A percentile compares a stretch with the other conserved stretches of the same genome.
phyloP scores from a whole-genome alignment of 331 rosid species.

The Rhamnella rubrinervis region DNA sequence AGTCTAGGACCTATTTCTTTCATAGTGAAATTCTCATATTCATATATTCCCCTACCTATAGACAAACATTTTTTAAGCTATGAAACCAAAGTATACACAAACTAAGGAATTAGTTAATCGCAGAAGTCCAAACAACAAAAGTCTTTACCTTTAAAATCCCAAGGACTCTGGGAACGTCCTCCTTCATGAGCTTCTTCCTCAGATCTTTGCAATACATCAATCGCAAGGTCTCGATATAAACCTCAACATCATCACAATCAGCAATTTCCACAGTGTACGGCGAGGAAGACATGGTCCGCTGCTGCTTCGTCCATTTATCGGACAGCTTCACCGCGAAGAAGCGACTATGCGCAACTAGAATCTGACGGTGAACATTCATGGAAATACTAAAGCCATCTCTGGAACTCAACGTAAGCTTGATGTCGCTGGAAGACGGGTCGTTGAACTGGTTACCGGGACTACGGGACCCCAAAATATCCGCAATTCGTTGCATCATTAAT shows the following conservation, averaged over 20 bases:
- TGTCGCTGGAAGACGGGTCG: conserved; percentile 62
- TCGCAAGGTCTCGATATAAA: conserved; percentile 77
- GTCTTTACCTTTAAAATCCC: conserved; percentile 70
- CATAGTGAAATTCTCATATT: conserved; percentile 3
- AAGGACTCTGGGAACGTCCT: conserved; percentile 75
- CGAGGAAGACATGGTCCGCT: conserved; percentile 31
- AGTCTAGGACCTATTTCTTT: background rate
- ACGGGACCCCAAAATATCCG: conserved; percentile 55
- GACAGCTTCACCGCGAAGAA: conserved; percentile 74
- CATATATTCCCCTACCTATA: conserved; percentile 17
- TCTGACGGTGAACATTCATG: conserved; percentile 71
- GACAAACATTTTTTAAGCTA: conserved; percentile 12
- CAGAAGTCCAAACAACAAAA: background rate
- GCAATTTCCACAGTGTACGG: conserved; percentile 87
- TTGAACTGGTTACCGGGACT: conserved; percentile 91
- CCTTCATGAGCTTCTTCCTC: conserved; percentile 81
- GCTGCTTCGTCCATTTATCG: conserved; percentile 81
- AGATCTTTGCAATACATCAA: conserved; percentile 85
- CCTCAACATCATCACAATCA: conserved; percentile 89
- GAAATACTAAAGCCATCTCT: conserved; percentile 67
- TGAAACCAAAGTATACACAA: conserved; percentile 11
- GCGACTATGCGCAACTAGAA: conserved; percentile 72
- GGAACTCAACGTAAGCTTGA: conserved; percentile 73
- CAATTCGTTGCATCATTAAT: conserved; percentile 73
- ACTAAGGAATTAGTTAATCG: background rate